Percentiles rank a stretch among this genome's conserved stretches.
Conservation (phyloP, 2,329 filamentous ascomycete species). For the Aquanectria penicillioides region DNA sequence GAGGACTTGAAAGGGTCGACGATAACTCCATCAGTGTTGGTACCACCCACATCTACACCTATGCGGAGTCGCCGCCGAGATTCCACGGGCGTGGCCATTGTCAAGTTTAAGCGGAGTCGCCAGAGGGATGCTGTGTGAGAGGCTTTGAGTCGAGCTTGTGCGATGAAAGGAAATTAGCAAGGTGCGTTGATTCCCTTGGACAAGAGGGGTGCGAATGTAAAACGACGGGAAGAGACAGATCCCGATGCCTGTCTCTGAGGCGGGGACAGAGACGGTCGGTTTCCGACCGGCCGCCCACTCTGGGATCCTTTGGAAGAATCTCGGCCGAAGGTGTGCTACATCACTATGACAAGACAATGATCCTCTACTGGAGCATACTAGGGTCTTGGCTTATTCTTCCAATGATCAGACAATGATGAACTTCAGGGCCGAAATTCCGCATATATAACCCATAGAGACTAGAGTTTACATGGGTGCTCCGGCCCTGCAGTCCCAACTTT, state of each 20-base stretch:
- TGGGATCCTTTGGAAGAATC: too few relatives aligned
- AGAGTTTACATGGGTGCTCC: too few relatives aligned
- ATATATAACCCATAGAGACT: too few relatives aligned
- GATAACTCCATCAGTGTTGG: slow-evolving; percentile 64
- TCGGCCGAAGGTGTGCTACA: too few relatives aligned
- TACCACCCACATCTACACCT: slow-evolving; percentile 60
- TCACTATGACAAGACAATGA: too few relatives aligned
- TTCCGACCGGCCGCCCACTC: too few relatives aligned
- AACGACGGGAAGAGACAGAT: background rate
- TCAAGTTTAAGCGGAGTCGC: background rate
- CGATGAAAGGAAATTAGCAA: background rate
- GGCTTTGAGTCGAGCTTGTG: too few relatives aligned
- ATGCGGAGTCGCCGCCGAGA: slow-evolving; percentile 49
- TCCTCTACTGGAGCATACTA: too few relatives aligned
- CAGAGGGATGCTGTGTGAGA: background rate
- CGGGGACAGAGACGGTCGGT: background rate
- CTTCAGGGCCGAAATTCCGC: too few relatives aligned
- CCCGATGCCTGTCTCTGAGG: slow-evolving; percentile 2
- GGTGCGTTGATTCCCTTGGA: background rate
- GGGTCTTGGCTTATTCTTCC: too few relatives aligned
- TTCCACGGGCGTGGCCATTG: slow-evolving; percentile 18
- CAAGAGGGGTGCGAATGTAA: background rate
- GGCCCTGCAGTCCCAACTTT: too few relatives aligned
- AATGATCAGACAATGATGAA: too few relatives aligned
- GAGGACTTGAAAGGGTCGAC: slow-evolving; percentile 53